Percentiles rank a stretch among this genome's conserved stretches.
Conservation (phyloP, 2,329 filamentous ascomycete genomes). For the Grosmannia huntii region DNA sequence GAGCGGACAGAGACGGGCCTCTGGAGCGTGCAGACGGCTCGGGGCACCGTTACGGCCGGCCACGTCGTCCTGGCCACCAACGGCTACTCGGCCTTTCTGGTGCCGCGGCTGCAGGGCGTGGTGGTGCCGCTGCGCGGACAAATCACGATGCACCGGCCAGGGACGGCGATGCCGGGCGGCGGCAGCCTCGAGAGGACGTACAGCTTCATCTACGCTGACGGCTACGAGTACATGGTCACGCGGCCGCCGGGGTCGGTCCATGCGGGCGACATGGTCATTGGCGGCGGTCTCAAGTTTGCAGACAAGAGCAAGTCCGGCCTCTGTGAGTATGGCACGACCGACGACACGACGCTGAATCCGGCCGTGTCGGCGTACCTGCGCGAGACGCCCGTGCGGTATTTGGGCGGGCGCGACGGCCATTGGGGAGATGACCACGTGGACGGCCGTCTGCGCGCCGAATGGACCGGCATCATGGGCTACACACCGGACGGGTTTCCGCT, state of each 20-base stretch:
- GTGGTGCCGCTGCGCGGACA: constrained; percentile 39
- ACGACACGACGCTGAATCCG: constrained; percentile 40
- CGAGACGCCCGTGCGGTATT: constrained; percentile 31
- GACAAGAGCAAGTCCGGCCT: constrained; percentile 23
- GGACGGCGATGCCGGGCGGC: constrained; percentile 21
- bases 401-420: constrained; percentile 27
- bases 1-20: constrained; percentile 5
- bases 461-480: constrained; percentile 44
- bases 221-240: constrained; percentile 57
- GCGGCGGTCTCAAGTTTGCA: constrained; percentile 34
- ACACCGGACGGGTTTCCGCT: constrained; percentile 39
- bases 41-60: constrained; percentile 27
- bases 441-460: constrained; percentile 30
- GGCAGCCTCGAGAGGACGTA: constrained; percentile 30
- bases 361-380: constrained; percentile 34
- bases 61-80: constrained; percentile 40
- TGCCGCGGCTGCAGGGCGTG: constrained; percentile 29
- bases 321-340: constrained; percentile 39
- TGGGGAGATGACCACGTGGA: constrained; percentile 32
- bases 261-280: constrained; percentile 45
- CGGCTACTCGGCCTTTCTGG: constrained; percentile 34
- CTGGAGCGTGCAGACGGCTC: constrained; percentile 28
- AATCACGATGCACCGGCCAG: constrained; percentile 28
- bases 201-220: constrained; percentile 45
- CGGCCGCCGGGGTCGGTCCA: constrained; percentile 31